A percentile compares a stretch with the other conserved stretches of the same genome.
Conservation (phyloP, 768 basidiomycete species). For the Leccinum incarnatum region DNA sequence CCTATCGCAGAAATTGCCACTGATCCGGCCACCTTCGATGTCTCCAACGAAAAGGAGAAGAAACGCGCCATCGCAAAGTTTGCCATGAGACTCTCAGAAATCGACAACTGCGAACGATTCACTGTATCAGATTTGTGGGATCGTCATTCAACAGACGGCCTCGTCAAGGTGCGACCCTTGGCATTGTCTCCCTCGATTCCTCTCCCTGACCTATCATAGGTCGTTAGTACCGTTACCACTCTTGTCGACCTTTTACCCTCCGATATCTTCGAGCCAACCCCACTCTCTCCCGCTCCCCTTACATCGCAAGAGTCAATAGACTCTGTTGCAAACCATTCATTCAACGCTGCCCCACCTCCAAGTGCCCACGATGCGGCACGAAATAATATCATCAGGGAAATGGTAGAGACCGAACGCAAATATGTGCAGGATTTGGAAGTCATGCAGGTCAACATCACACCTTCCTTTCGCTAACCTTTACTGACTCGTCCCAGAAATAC, state of each 20-base stretch:
- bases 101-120: conserved; percentile 75
- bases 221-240: conserved; percentile 83
- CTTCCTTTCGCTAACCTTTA: conserved; percentile 1
- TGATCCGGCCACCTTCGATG: conserved; percentile 60
- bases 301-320: conserved; percentile 60
- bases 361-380: conserved; percentile 65
- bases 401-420: conserved; percentile 93
- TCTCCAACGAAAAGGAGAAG: conserved; percentile 76
- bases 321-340: conserved; percentile 47
- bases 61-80: conserved; percentile 91
- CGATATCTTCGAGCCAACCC: conserved; percentile 62
- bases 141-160: conserved; percentile 86
- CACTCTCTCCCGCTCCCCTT: conserved; percentile 55
- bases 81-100: conserved; percentile 78
- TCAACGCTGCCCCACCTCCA: conserved; percentile 39
- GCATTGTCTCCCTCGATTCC: neutral
- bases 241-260: conserved; percentile 75
- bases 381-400: conserved; percentile 80
- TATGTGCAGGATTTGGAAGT: conserved; percentile 96
- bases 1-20: conserved; percentile 59
- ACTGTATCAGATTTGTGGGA: conserved; percentile 90
- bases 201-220: conserved; percentile 43
- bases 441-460: conserved; percentile 70
- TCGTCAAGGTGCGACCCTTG: conserved; percentile 76
- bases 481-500: conserved; percentile 65